Base-by-base conservation (phyloP, 2,329 filamentous ascomycete species). In the Neoascochyta sp. region DNA sequence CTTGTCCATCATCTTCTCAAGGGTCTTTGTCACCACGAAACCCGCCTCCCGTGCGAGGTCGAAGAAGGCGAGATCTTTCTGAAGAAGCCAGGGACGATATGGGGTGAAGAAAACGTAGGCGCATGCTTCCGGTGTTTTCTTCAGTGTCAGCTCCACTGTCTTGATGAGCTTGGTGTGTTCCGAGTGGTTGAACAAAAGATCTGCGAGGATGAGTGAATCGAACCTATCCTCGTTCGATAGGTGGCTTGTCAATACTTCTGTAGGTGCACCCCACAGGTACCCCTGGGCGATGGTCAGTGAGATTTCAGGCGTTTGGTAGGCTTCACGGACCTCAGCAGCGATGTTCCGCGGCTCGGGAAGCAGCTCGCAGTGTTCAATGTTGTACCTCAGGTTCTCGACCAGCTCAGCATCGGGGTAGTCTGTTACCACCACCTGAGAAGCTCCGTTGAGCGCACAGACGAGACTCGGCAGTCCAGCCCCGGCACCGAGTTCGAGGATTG, bases 41-140 rank as follows among this genome's bases (percentile, higher is more conserved):
- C 87, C 88, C 27, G 70, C 73, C 29, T 76, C 75, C 36, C 76
- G 70, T 4, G 82, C 85, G 34, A 88, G 54, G 27, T 88, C 83
- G 56, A 95, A 95, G 67, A 95, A 95, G 4, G 75, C 76, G 58
- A 94, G 70, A 53, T 95, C 92, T 62, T 87, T 84, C 41, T 88
- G 75, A 50, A 84, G 72, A 54, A 95, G 69, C 89, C 89, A 95
- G 2, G 90, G 89, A 41, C 92, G 74, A 65, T 96, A 95, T 12
- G 86, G 89, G 0, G 89, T 94, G 67, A 95, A 96, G 62, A 95
- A 93, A 6, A 95, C 88, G 50, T 89, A 76, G 2, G 88, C 87
- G 31, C 73, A 73, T 27, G 81, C 77, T 2, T 68, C 67, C 3
- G 60, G 50, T 3, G 66, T 62, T 39, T 66, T 70, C 47, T 73